phyloP scores from a whole-genome alignment of 2,329 filamentous ascomycete species.

The Exophiala sp. region DNA sequence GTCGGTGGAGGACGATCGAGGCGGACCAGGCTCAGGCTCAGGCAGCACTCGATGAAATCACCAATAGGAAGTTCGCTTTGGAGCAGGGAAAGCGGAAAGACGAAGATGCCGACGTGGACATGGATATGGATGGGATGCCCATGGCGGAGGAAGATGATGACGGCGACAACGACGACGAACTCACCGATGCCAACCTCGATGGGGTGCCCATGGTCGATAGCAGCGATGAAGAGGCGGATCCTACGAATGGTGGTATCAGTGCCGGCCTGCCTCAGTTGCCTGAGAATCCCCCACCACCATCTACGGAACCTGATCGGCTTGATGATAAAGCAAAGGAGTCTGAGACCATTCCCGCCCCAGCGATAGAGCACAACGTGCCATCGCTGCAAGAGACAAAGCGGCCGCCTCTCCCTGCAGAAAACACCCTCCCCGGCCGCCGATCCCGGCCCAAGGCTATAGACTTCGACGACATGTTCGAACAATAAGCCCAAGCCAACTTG shows the following conservation, averaged over 20 bases:
- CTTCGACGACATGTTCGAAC: conserved; percentile 25
- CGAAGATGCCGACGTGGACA: conserved; percentile 31
- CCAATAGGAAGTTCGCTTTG: not conserved
- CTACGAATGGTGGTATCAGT: conserved; percentile 31
- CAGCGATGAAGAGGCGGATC: conserved; percentile 48
- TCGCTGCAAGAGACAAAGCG: not conserved
- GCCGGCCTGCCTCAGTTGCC: not conserved
- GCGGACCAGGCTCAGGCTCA: not conserved
- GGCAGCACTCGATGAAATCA: not conserved
- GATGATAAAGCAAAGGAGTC: not conserved
- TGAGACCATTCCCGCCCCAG: not conserved
- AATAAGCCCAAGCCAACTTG: not conserved
- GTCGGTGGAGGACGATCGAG: conserved; percentile 20
- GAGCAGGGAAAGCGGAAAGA: conserved; percentile 6
- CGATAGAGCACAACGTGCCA: not conserved
- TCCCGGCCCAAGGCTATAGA: conserved; percentile 17
- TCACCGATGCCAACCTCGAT: conserved; percentile 43
- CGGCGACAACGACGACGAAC: conserved; percentile 40
- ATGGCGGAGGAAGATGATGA: conserved; percentile 33
- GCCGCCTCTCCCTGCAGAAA: not conserved
- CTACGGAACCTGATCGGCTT: not conserved
- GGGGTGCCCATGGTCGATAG: conserved; percentile 44
- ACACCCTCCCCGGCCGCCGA: conserved; percentile 11
- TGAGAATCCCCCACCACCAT: not conserved
- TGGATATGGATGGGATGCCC: conserved; percentile 34